phyloP scores from a whole-genome alignment of 2,329 filamentous ascomycete genomes.

The Fusarium sp. region DNA sequence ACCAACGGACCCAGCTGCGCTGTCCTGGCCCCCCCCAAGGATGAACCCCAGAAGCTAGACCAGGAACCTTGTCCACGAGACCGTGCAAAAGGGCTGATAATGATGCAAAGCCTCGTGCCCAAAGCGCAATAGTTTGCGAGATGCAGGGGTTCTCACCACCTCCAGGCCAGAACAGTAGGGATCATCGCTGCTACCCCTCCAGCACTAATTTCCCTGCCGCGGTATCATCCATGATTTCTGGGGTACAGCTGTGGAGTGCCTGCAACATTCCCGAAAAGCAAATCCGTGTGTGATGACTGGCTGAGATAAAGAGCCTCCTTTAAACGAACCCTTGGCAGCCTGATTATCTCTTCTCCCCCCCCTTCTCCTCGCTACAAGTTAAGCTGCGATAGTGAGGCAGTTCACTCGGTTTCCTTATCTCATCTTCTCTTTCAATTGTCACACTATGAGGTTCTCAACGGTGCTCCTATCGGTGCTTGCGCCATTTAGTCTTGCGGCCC shows the following conservation, averaged over 20 bases:
- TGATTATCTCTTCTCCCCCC: background rate
- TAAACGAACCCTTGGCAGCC: background rate
- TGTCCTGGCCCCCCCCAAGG: background rate
- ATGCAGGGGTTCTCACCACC: conserved; percentile 10
- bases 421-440: background rate
- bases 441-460: conserved; percentile 51
- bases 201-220: conserved; percentile 17
- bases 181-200: background rate
- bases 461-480: conserved; percentile 48
- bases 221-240: background rate
- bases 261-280: background rate
- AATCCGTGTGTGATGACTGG: conserved; percentile 17
- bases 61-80: background rate
- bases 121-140: conserved; percentile 30
- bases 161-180: background rate
- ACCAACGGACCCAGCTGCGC: background rate
- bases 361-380: background rate
- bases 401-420: background rate
- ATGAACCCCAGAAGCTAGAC: background rate
- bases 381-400: background rate
- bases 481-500: conserved; percentile 47
- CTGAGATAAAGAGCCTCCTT: conserved; percentile 11
- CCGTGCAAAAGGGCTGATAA: background rate
- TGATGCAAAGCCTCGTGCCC: conserved; percentile 13
- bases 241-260: conserved; percentile 16